Conservation (phyloP, 2,329 filamentous ascomycete genomes). For the Arthrobotrys musiformis region DNA sequence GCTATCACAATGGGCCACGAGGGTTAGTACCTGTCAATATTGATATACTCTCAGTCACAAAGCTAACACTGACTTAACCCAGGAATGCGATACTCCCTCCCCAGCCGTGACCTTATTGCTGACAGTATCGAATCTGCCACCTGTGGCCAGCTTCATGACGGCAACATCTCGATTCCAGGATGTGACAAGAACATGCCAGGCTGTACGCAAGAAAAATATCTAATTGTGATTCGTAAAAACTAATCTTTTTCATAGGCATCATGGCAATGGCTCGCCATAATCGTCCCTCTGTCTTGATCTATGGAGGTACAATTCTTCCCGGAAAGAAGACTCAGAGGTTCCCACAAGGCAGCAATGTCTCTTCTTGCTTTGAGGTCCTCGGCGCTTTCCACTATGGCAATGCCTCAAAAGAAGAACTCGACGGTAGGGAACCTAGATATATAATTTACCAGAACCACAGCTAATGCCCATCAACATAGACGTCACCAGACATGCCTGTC, state of each 20-base stretch:
- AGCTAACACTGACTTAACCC: constrained; percentile 34
- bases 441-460: constrained; percentile 71
- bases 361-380: constrained; percentile 85
- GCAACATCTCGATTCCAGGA: constrained; percentile 89
- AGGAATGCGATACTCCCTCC: constrained; percentile 95
- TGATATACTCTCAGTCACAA: neutral
- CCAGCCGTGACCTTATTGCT: constrained; percentile 90
- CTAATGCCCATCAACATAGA: constrained; percentile 64
- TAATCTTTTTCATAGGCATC: constrained; percentile 54
- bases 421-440: constrained; percentile 20
- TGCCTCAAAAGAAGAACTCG: constrained; percentile 64
- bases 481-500: constrained; percentile 81
- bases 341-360: constrained; percentile 84
- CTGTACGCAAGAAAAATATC: constrained; percentile 50
- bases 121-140: constrained; percentile 84
- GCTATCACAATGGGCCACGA: constrained; percentile 96
- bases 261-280: constrained; percentile 79
- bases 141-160: constrained; percentile 90
- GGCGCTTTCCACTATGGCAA: constrained; percentile 83
- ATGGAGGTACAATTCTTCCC: constrained; percentile 88
- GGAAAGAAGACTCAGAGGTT: constrained; percentile 79
- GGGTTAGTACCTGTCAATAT: constrained; percentile 66
- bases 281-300: constrained; percentile 89
- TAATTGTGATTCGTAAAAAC: neutral
- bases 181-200: constrained; percentile 99